These are phyloP conservation scores for Senecio squalidus DNA, from an alignment of 140 eudicot genomes.

Conservation along the genomic window DNA sequence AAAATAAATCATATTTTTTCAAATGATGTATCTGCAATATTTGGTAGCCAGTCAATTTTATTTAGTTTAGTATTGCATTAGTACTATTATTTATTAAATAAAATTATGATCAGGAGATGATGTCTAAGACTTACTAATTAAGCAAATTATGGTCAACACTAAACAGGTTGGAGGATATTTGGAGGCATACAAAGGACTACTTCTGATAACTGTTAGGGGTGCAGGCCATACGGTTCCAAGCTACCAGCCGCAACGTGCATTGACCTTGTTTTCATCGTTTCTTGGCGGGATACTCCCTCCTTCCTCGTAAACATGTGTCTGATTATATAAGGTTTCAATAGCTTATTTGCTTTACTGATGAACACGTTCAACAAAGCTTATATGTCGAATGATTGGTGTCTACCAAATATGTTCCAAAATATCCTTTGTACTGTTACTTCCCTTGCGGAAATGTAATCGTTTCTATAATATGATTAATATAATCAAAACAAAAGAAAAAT, in stretches of 20 bases:
- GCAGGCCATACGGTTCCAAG: slow-evolving; percentile 37
- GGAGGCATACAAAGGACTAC: slow-evolving; percentile 28
- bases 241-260: slow-evolving; percentile 32
- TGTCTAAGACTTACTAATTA: neutral
- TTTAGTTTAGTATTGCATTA: neutral
- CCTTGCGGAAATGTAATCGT: neutral
- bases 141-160: neutral
- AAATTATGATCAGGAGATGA: neutral
- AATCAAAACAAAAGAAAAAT: too few relatives aligned
- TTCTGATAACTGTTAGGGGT: slow-evolving; percentile 35
- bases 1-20: neutral
- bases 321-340: neutral
- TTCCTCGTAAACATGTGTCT: slow-evolving; percentile 2
- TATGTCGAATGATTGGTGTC: slow-evolving; percentile 12
- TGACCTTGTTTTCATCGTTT: slow-evolving; percentile 28
- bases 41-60: neutral
- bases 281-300: slow-evolving; percentile 32
- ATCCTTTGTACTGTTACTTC: slow-evolving; percentile 12
- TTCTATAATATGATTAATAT: too few relatives aligned
- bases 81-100: neutral
- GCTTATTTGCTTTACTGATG: neutral
- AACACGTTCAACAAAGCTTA: slow-evolving; percentile 1
- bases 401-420: neutral
- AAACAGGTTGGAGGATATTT: slow-evolving; percentile 35
- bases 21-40: neutral